Evolutionary conservation across 805 yeast genomes (phyloP).

Genomic region (Tetrapisispora pingtungensis): DNA sequence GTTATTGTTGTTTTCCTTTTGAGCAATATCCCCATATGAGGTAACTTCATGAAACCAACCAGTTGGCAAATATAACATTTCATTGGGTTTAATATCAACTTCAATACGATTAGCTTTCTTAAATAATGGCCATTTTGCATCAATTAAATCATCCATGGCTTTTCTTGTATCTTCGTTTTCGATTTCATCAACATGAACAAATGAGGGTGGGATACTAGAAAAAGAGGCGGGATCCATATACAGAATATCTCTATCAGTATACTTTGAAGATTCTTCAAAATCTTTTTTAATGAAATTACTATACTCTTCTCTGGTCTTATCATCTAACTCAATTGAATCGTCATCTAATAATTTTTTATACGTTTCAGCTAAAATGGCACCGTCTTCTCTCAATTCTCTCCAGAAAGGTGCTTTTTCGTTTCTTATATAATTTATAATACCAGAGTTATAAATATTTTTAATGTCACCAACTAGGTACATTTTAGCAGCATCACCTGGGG

Average conservation of each 20-base stretch:
- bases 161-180: slow-evolving; percentile 20
- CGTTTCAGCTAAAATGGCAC: slow-evolving; percentile 44
- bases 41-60: slow-evolving; percentile 83
- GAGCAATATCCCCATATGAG: slow-evolving; percentile 38
- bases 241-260: slow-evolving; percentile 10
- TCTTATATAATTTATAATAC: slow-evolving; percentile 52
- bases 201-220: slow-evolving; percentile 50
- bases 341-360: slow-evolving; percentile 35
- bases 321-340: slow-evolving; percentile 17
- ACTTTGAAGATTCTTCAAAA: slow-evolving; percentile 11
- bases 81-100: slow-evolving; percentile 48
- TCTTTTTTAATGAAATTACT: slow-evolving; percentile 24
- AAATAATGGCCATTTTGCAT: slow-evolving; percentile 41
- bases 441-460: slow-evolving; percentile 43
- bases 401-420: slow-evolving; percentile 52
- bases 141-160: slow-evolving; percentile 30
- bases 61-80: slow-evolving; percentile 60
- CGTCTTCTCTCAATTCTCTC: slow-evolving; percentile 53
- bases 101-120: slow-evolving; percentile 33
- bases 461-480: slow-evolving; percentile 58
- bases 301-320: slow-evolving; percentile 17
- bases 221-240: slow-evolving; percentile 59
- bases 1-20: slow-evolving; percentile 9
- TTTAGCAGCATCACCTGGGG: slow-evolving; percentile 51
- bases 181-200: slow-evolving; percentile 51